Evolutionary conservation across 108 stramenopile species (phyloP), one percentile per base, ranked within the genome.

Genomic region (Halocafeteria seosinensis): DNA sequence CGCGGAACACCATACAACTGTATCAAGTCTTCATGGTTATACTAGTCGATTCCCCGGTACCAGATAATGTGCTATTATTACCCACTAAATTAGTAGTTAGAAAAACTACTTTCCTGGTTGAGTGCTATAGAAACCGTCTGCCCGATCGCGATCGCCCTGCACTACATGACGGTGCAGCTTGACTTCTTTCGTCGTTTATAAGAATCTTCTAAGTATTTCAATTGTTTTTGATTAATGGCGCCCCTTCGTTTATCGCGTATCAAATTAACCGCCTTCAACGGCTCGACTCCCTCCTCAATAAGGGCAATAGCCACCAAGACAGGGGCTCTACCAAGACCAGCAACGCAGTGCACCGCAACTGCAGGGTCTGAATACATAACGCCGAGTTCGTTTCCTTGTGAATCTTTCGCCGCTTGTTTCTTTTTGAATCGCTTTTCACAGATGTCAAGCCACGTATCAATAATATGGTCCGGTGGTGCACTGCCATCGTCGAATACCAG

Each of bases 311-410:
- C 92, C 26, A 97, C 95, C 69, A 97, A 76, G 28, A 92, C 90
- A 0, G 95, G 95, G 21, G 95, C 95, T 21, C 95, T 75, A 6
- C 95, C 95, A 53, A 97, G 79, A 1, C 95, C 95, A 0, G 95
- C 95, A 2, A 97, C 89, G 67, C 95, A 97, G 75, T 97, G 95
- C 11, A 93, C 90, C n/a, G 92, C 91, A 63, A 97, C 87, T 28
- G n/a, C n/a, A n/a, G n/a, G n/a, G n/a, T n/a, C n/a, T n/a, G n/a
- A n/a, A n/a, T n/a, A n/a, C n/a, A n/a, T n/a, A n/a, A n/a, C n/a
- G n/a, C n/a, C n/a, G n/a, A n/a, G n/a, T n/a, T n/a, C n/a, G n/a
- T 27, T 58, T 55, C 37, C 34, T 38, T 32, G 42, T 25, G 6
- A 6, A n/a, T 37, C 32, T 34, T 61, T 30, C 36, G 35, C 23